Conservation (phyloP, 2,329 filamentous ascomycete species). For the Macroventuria anomochaeta region DNA sequence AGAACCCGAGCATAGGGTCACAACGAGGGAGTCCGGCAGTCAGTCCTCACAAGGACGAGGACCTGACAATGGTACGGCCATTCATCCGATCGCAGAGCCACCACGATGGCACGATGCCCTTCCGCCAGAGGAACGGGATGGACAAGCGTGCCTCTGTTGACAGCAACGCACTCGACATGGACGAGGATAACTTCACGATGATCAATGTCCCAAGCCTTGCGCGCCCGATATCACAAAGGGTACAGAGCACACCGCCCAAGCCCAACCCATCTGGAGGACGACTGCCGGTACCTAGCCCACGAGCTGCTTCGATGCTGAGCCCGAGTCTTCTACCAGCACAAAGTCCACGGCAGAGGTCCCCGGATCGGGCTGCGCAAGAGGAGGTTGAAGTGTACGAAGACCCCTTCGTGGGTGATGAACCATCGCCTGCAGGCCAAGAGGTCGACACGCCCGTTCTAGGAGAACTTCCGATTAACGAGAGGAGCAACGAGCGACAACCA, state of each 20-base stretch:
- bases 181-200: slow-evolving; percentile 59
- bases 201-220: slow-evolving; percentile 53
- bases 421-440: slow-evolving; percentile 34
- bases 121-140: slow-evolving; percentile 47
- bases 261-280: slow-evolving; percentile 30
- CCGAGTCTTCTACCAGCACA: slow-evolving; percentile 34
- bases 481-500: slow-evolving; percentile 44
- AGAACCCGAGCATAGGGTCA: slow-evolving; percentile 38
- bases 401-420: slow-evolving; percentile 53
- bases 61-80: slow-evolving; percentile 57
- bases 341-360: slow-evolving; percentile 42
- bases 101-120: slow-evolving; percentile 40
- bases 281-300: slow-evolving; percentile 38
- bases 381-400: slow-evolving; percentile 62
- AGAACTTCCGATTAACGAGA: slow-evolving; percentile 59
- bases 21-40: slow-evolving; percentile 41
- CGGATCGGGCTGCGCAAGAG: slow-evolving; percentile 46
- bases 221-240: slow-evolving; percentile 36
- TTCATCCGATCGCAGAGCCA: slow-evolving; percentile 47
- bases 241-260: slow-evolving; percentile 45
- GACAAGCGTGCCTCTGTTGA: slow-evolving; percentile 51
- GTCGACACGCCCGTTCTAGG: slow-evolving; percentile 55
- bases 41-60: slow-evolving; percentile 52
- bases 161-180: slow-evolving; percentile 44
- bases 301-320: slow-evolving; percentile 34